These are phyloP conservation scores for Leucoagaricus sp. DNA, from an alignment of 1,284 basidiomycete species.

Conservation along the genomic window DNA sequence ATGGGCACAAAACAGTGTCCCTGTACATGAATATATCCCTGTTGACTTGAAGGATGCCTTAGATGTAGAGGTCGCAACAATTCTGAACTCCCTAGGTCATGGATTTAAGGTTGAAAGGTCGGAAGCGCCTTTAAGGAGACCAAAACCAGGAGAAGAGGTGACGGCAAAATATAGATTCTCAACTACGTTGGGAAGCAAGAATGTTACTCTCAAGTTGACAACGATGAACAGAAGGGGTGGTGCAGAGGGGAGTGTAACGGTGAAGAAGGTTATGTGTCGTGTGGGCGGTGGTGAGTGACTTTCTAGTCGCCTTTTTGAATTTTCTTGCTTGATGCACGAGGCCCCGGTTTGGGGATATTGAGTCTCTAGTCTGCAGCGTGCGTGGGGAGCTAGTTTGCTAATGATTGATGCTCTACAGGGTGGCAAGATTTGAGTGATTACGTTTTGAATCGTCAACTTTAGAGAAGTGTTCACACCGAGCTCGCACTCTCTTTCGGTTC, in stretches of 20 bases:
- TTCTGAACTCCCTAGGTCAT: constrained; percentile 78
- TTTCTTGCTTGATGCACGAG: constrained; percentile 7
- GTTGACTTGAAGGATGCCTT: constrained; percentile 76
- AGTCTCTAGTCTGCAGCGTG: neutral
- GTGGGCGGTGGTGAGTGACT: constrained; percentile 72
- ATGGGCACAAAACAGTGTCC: constrained; percentile 31
- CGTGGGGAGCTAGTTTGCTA: neutral
- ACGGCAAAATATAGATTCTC: constrained; percentile 83
- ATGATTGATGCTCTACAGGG: constrained; percentile 42
- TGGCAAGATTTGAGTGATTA: constrained; percentile 87
- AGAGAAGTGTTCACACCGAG: neutral
- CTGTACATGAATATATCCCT: constrained; percentile 67
- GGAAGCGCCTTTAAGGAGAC: constrained; percentile 72
- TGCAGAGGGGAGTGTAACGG: constrained; percentile 41
- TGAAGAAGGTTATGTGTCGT: constrained; percentile 85
- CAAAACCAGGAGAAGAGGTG: constrained; percentile 76
- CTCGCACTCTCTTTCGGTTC: too few species aligned
- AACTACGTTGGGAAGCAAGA: constrained; percentile 67
- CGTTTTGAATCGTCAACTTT: constrained; percentile 68
- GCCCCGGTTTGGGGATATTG: neutral
- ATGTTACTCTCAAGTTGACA: constrained; percentile 79
- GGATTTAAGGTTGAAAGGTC: constrained; percentile 76
- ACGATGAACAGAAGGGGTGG: constrained; percentile 48
- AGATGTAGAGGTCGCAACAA: constrained; percentile 73
- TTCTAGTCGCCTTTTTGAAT: constrained; percentile 14